A percentile compares a stretch with the other conserved stretches of the same genome.
Conservation (phyloP, 257 asterid species). For the Lithospermum erythrorhizon region DNA sequence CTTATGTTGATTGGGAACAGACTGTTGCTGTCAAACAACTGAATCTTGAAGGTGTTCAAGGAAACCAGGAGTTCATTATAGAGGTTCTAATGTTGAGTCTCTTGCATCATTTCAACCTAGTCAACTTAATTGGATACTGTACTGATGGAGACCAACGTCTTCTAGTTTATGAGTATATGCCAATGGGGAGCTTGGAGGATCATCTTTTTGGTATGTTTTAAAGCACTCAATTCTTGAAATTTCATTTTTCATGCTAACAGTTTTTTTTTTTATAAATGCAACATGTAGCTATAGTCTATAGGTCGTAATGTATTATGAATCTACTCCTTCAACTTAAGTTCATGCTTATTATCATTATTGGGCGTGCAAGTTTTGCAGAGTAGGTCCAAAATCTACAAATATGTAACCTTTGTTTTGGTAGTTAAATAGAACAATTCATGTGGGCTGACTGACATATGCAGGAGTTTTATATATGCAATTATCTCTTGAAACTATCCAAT, state of each 20-base stretch:
- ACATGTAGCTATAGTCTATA: too few relatives aligned
- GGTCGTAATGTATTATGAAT: not conserved
- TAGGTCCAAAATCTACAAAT: not conserved
- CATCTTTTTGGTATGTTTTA: constrained; percentile 15
- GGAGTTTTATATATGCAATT: not conserved
- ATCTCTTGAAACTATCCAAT: not conserved
- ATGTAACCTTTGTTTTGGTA: not conserved
- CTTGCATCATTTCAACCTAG: constrained; percentile 14
- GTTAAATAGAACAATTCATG: not conserved
- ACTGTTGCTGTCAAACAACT: constrained; percentile 28
- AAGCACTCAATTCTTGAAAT: not conserved
- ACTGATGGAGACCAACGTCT: constrained; percentile 17
- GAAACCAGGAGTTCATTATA: constrained; percentile 18
- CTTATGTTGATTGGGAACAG: constrained; percentile 17
- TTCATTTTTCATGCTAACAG: not conserved
- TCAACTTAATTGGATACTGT: constrained; percentile 17
- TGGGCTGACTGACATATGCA: not conserved
- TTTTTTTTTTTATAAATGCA: too few relatives aligned
- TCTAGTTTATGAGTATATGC: constrained; percentile 15
- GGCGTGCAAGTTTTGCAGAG: not conserved
- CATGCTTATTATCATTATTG: not conserved
- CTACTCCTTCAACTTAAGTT: not conserved
- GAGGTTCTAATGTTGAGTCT: constrained; percentile 18
- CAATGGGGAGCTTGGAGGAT: constrained; percentile 15
- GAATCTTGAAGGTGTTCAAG: constrained; percentile 17